A percentile compares a stretch with the other conserved stretches of the same genome.
These are phyloP conservation scores for Phytophthora pseudosyringae DNA, from an alignment of 352 stramenopile species.

Conservation along the genomic window DNA sequence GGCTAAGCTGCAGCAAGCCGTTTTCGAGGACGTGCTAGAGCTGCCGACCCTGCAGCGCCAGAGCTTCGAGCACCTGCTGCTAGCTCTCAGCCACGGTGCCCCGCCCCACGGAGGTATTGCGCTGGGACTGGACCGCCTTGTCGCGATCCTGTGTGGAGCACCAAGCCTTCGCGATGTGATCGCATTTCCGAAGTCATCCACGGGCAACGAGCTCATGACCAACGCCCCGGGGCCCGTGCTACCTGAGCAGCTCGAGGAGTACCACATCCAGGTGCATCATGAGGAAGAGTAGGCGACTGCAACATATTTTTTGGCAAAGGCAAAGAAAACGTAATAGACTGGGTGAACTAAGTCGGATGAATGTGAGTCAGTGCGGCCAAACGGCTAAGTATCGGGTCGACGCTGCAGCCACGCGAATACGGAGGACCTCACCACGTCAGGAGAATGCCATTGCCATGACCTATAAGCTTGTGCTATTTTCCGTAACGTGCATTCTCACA, in stretches of 20 bases:
- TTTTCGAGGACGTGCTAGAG: conserved; percentile 84
- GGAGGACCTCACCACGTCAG: too few relatives aligned
- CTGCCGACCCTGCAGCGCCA: conserved; percentile 68
- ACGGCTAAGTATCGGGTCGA: too few relatives aligned
- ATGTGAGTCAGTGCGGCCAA: too few relatives aligned
- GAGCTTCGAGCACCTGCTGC: conserved; percentile 87
- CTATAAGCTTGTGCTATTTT: too few relatives aligned
- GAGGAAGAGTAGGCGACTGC: conserved; percentile 28
- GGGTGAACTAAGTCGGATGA: too few relatives aligned
- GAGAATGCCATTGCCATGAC: too few relatives aligned
- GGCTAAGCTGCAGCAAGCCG: conserved; percentile 66
- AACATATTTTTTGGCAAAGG: not conserved
- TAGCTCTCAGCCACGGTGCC: conserved; percentile 77
- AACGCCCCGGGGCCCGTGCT: conserved; percentile 73
- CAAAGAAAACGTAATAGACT: conserved; percentile 14
- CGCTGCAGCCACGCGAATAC: too few relatives aligned
- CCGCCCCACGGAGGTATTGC: conserved; percentile 88
- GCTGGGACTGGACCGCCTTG: conserved; percentile 84
- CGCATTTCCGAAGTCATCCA: conserved; percentile 91
- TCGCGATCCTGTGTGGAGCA: conserved; percentile 83
- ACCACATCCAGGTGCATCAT: conserved; percentile 72
- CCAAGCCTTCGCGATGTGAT: conserved; percentile 89
- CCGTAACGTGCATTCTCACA: too few relatives aligned
- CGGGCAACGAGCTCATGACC: conserved; percentile 89
- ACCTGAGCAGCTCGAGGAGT: conserved; percentile 74